Conservation (phyloP, 1,139 yeast genomes). For the Meyerozyma smithsonii region DNA sequence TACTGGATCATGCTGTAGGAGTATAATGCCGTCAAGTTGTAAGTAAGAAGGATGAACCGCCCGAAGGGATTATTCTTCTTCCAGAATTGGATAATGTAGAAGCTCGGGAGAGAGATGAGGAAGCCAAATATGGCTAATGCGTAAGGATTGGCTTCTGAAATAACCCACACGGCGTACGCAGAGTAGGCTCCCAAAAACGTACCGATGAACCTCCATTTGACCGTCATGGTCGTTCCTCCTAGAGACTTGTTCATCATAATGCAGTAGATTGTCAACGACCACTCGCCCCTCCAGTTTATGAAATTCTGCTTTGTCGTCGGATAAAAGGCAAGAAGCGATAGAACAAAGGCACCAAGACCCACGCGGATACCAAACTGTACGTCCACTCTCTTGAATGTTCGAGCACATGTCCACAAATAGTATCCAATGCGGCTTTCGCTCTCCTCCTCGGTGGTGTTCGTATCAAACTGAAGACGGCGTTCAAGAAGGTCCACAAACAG, state of each 20-base stretch:
- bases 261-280: slow-evolving; percentile 78
- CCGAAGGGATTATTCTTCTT: slow-evolving; percentile 59
- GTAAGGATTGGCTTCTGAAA: slow-evolving; percentile 53
- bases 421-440: slow-evolving; percentile 6
- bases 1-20: slow-evolving; percentile 64
- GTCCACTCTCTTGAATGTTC: slow-evolving; percentile 51
- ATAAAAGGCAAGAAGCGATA: slow-evolving; percentile 66
- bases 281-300: slow-evolving; percentile 71
- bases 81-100: slow-evolving; percentile 68
- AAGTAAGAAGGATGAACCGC: slow-evolving; percentile 69
- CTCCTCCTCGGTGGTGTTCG: background rate
- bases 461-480: background rate
- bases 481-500: background rate
- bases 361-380: slow-evolving; percentile 77
- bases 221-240: slow-evolving; percentile 84
- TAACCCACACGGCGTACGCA: slow-evolving; percentile 57
- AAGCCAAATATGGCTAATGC: slow-evolving; percentile 57
- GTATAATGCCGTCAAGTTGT: slow-evolving; percentile 73
- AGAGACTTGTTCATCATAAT: slow-evolving; percentile 82
- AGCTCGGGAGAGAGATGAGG: slow-evolving; percentile 57
- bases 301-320: slow-evolving; percentile 52
- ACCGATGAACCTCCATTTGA: slow-evolving; percentile 71
- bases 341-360: slow-evolving; percentile 67
- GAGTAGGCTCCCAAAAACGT: slow-evolving; percentile 65
- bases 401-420: slow-evolving; percentile 28